Conservation (phyloP, 1,284 basidiomycete genomes). For the Cutaneotrichosporon dermatis region DNA sequence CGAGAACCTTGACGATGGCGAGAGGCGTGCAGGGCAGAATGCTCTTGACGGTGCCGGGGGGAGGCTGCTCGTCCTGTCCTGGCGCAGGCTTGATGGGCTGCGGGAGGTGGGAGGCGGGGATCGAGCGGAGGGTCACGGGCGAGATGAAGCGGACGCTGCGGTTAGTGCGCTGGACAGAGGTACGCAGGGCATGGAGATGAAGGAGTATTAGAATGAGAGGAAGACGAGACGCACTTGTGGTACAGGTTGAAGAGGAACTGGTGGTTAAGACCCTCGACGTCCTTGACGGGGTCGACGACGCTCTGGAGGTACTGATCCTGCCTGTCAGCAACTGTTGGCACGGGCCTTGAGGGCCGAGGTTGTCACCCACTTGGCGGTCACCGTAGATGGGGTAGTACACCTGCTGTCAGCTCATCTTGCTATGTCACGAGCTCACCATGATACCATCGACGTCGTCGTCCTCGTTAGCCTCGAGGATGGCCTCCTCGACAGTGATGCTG, state of each 20-base stretch:
- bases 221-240: conserved; percentile 87
- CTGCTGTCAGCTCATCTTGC: conserved; percentile 58
- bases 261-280: conserved; percentile 94
- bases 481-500: conserved; percentile 80
- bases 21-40: conserved; percentile 96
- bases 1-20: conserved; percentile 91
- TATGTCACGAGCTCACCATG: conserved; percentile 72
- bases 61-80: conserved; percentile 52
- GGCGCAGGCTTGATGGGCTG: conserved; percentile 22
- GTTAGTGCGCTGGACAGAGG: too few relatives aligned
- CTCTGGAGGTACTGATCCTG: conserved; percentile 91
- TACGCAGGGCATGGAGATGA: conserved; percentile 25
- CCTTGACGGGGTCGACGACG: conserved; percentile 80
- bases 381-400: conserved; percentile 91
- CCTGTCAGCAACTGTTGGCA: background rate
- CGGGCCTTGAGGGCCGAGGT: conserved; percentile 55
- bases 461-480: conserved; percentile 89
- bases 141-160: conserved; percentile 63
- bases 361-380: conserved; percentile 48
- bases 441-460: conserved; percentile 84
- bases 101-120: conserved; percentile 39
- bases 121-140: conserved; percentile 47
- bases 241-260: conserved; percentile 96
- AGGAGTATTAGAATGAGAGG: too few relatives aligned
- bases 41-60: conserved; percentile 54